phyloP scores from a whole-genome alignment of 208 protist species.

The Leishmania guyanensis region DNA sequence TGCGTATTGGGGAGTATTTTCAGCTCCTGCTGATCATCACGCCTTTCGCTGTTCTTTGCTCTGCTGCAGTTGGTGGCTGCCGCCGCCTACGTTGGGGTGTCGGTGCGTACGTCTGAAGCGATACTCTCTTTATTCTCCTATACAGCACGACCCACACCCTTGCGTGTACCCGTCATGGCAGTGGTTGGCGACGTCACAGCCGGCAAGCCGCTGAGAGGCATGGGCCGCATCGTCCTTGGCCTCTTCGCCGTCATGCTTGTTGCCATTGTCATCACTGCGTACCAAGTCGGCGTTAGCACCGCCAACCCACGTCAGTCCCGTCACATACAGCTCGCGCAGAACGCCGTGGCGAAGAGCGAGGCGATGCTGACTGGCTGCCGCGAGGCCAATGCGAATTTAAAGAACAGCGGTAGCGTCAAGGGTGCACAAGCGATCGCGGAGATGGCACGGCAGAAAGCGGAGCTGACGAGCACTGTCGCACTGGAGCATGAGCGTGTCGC shows the following conservation, averaged over 20 bases:
- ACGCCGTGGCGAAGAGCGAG: constrained; percentile 1
- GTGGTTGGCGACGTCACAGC: background rate
- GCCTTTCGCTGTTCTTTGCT: background rate
- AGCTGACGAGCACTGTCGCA: background rate
- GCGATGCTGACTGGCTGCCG: constrained; percentile 1
- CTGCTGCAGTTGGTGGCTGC: background rate
- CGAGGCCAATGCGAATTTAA: background rate
- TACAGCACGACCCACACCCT: background rate
- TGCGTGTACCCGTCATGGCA: background rate
- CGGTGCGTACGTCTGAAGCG: background rate
- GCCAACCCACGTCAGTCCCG: constrained; percentile 15
- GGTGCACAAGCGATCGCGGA: constrained; percentile 12
- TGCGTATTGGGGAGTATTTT: too few species aligned
- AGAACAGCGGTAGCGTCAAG: constrained; percentile 5
- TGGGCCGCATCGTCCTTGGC: background rate
- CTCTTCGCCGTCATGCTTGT: constrained; percentile 12
- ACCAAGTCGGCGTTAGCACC: constrained; percentile 14
- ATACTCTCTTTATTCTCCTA: background rate
- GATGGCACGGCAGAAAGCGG: constrained; percentile 1
- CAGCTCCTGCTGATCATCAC: background rate
- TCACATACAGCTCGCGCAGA: background rate
- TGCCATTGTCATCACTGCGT: constrained; percentile 20
- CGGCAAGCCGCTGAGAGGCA: constrained; percentile 12
- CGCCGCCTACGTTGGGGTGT: background rate
- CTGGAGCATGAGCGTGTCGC: constrained; percentile 13